A percentile compares a stretch with the other conserved stretches of the same genome.
These are phyloP conservation scores for Tulasnella sp. DNA, from an alignment of 768 basidiomycete species.

Conservation along the genomic window DNA sequence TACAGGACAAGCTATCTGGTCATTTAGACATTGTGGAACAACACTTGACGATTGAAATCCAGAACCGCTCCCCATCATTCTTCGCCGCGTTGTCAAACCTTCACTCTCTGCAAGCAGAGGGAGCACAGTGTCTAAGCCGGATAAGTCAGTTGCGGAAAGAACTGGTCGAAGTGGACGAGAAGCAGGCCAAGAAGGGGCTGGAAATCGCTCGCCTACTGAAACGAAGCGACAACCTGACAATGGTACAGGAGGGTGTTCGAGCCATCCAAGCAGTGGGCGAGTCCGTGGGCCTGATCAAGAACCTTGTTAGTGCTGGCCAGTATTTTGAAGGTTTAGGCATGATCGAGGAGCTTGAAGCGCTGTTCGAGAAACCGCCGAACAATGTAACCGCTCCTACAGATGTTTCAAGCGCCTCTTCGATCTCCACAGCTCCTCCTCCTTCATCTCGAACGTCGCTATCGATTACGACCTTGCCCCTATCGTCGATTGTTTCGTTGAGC, in stretches of 20 bases:
- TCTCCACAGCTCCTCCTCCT: slow-evolving; percentile 20
- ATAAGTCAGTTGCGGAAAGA: slow-evolving; percentile 60
- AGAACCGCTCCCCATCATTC: slow-evolving; percentile 81
- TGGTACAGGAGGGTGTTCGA: slow-evolving; percentile 48
- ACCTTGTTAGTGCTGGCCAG: slow-evolving; percentile 70
- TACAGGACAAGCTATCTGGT: slow-evolving; percentile 82
- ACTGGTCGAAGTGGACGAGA: slow-evolving; percentile 62
- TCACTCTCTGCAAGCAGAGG: slow-evolving; percentile 83
- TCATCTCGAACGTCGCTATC: slow-evolving; percentile 19
- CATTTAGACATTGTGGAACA: slow-evolving; percentile 90
- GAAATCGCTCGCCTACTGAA: slow-evolving; percentile 45
- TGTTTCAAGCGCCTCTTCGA: slow-evolving; percentile 16
- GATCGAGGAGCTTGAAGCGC: slow-evolving; percentile 49
- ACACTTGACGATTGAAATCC: slow-evolving; percentile 88
- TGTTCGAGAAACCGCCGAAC: slow-evolving; percentile 11
- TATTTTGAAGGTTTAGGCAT: slow-evolving; percentile 77
- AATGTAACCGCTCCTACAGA: slow-evolving; percentile 4
- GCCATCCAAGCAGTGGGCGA: slow-evolving; percentile 63
- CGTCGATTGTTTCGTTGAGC: slow-evolving; percentile 57
- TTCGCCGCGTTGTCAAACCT: slow-evolving; percentile 93
- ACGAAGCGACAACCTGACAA: slow-evolving; percentile 44
- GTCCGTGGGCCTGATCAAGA: slow-evolving; percentile 55
- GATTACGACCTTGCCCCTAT: slow-evolving; percentile 40
- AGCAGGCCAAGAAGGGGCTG: slow-evolving; percentile 67
- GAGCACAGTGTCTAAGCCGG: slow-evolving; percentile 63